phyloP scores from a whole-genome alignment of 495 filamentous ascomycete genomes.

The Cudoniella acicularis region DNA sequence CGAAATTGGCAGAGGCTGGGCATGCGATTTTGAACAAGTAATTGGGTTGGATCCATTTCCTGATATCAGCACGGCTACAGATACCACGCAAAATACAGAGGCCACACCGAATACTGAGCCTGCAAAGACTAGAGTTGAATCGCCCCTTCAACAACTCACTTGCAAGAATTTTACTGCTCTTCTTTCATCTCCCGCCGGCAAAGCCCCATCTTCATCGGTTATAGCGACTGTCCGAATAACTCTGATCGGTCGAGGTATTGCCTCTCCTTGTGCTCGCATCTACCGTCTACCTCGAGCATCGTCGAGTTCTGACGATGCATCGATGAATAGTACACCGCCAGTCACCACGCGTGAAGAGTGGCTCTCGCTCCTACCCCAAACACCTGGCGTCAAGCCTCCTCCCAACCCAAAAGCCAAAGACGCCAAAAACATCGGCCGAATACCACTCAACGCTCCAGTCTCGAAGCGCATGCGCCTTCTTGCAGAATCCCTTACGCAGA shows the following conservation, averaged over 20 bases:
- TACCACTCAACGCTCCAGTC: conserved; percentile 15
- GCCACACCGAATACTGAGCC: not conserved
- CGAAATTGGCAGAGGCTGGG: conserved; percentile 79
- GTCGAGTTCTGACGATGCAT: conserved; percentile 9
- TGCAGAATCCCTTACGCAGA: conserved; percentile 46
- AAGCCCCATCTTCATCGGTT: not conserved
- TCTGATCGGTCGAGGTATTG: conserved; percentile 56
- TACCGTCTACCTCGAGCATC: conserved; percentile 59
- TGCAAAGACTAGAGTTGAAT: not conserved
- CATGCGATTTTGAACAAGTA: conserved; percentile 81
- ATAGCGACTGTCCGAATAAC: conserved; percentile 58
- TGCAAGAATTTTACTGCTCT: conserved; percentile 23
- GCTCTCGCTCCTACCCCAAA: conserved; percentile 17
- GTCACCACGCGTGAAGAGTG: conserved; percentile 6
- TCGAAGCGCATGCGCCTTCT: conserved; percentile 30
- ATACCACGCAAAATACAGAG: conserved; percentile 2
- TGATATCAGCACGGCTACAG: not conserved
- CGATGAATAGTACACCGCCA: conserved; percentile 1
- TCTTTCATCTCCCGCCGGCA: conserved; percentile 11
- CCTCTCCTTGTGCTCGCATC: conserved; percentile 60
- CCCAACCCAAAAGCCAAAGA: conserved; percentile 14
- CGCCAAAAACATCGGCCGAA: conserved; percentile 5
- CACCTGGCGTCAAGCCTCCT: conserved; percentile 14
- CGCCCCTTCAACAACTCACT: conserved; percentile 33
- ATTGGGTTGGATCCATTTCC: conserved; percentile 16